phyloP scores from a whole-genome alignment of 331 rosid genomes.

The Ulmus americana region DNA sequence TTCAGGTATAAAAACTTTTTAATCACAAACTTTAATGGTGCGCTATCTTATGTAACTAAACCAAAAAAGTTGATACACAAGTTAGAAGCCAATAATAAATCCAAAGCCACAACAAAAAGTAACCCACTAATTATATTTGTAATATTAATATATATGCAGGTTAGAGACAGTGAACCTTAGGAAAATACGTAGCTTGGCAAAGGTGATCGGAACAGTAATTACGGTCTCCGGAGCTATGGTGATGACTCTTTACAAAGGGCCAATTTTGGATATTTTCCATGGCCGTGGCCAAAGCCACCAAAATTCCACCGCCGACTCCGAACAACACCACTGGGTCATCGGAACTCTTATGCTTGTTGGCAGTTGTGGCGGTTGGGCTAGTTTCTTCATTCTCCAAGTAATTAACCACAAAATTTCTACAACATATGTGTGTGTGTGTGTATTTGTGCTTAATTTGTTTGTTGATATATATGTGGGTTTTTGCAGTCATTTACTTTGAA shows the following conservation, averaged over 20 bases:
- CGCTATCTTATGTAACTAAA: not conserved
- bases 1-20: conserved; percentile 47
- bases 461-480: not conserved
- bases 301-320: conserved; percentile 16
- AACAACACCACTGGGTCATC: conserved; percentile 48
- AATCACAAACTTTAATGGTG: not conserved
- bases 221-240: conserved; percentile 87
- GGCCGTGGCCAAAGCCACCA: conserved; percentile 34
- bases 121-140: too few species aligned
- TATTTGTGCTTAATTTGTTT: not conserved
- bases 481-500: conserved; percentile 51
- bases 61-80: not conserved
- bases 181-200: conserved; percentile 61
- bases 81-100: conserved; percentile 2
- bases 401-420: not conserved
- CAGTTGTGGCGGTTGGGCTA: conserved; percentile 36
- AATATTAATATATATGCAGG: conserved; percentile 25
- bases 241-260: conserved; percentile 93
- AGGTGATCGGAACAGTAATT: conserved; percentile 69
- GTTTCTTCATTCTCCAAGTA: conserved; percentile 48
- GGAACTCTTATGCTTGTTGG: conserved; percentile 42
- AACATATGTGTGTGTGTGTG: not conserved
- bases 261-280: conserved; percentile 45
- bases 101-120: not conserved
- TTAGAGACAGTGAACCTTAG: conserved; percentile 58